A percentile compares a stretch with the other conserved stretches of the same genome.
Conservation (phyloP, 495 filamentous ascomycete species). For the Rostrohypoxylon terebratum region DNA sequence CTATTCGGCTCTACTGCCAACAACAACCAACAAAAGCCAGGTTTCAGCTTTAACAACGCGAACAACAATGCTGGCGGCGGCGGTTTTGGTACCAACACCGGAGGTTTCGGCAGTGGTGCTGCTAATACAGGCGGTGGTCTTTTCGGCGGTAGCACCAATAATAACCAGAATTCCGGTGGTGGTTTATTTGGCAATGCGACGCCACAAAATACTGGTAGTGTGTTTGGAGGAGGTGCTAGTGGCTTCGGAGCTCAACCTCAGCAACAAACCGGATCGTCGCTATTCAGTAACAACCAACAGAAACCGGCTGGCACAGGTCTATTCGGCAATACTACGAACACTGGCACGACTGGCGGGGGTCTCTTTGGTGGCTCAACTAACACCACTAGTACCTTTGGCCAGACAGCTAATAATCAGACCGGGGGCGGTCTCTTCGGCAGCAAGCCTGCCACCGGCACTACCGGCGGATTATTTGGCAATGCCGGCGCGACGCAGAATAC, state of each 20-base stretch:
- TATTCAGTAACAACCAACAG: conserved; percentile 66
- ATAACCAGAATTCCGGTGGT: conserved; percentile 53
- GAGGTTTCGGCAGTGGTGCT: conserved; percentile 40
- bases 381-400: conserved; percentile 49
- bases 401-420: conserved; percentile 49
- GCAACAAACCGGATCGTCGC: conserved; percentile 67
- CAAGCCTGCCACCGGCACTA: conserved; percentile 60
- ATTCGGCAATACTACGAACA: conserved; percentile 55
- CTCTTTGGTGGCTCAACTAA: conserved; percentile 57
- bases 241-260: conserved; percentile 57
- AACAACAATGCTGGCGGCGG: conserved; percentile 43
- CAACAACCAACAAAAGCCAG: conserved; percentile 39
- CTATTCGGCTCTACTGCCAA: conserved; percentile 48
- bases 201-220: conserved; percentile 55
- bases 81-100: conserved; percentile 59
- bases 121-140: conserved; percentile 45
- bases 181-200: conserved; percentile 60
- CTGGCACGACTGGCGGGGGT: conserved; percentile 56
- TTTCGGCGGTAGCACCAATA: conserved; percentile 52
- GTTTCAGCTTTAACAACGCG: conserved; percentile 52
- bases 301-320: conserved; percentile 54
- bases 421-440: conserved; percentile 72
- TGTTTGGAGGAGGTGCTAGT: conserved; percentile 39
- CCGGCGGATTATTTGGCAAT: conserved; percentile 61
- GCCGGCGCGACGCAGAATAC: conserved; percentile 49